Evolutionary conservation across 1,284 basidiomycete species (phyloP).

Genomic region (Polyporus tsugae): DNA sequence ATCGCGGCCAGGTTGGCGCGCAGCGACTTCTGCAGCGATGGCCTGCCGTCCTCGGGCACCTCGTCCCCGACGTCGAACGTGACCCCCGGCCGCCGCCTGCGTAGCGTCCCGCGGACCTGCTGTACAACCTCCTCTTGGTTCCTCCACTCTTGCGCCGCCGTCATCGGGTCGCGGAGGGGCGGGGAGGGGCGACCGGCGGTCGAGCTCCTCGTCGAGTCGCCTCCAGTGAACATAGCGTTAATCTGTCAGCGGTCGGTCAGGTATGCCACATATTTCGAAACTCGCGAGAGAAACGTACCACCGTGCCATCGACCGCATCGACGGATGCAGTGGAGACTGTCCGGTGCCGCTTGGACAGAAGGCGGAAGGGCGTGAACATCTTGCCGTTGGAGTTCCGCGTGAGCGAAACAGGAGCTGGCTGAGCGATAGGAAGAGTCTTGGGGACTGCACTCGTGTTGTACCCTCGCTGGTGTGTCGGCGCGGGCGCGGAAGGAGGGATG

Average conservation of each 20-base stretch:
- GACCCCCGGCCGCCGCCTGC: constrained; percentile 71
- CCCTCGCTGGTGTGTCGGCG: constrained; percentile 20
- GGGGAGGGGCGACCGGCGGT: constrained; percentile 64
- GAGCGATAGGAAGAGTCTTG: constrained; percentile 23
- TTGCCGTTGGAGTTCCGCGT: constrained; percentile 51
- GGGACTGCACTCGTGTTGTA: constrained; percentile 16
- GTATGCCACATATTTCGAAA: not conserved
- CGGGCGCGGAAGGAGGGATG: constrained; percentile 19
- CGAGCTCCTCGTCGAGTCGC: constrained; percentile 69
- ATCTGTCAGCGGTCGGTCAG: constrained; percentile 48
- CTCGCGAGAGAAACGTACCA: constrained; percentile 54
- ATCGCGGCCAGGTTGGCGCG: constrained; percentile 19
- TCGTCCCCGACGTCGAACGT: constrained; percentile 69
- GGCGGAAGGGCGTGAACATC: constrained; percentile 68
- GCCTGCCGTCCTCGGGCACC: constrained; percentile 31
- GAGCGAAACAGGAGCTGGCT: constrained; percentile 42
- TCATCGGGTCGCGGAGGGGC: constrained; percentile 64
- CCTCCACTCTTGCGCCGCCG: constrained; percentile 74
- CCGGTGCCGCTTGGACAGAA: constrained; percentile 66
- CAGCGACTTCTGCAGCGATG: constrained; percentile 29
- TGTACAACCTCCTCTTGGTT: constrained; percentile 54
- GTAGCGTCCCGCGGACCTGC: constrained; percentile 48
- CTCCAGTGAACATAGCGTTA: constrained; percentile 77
- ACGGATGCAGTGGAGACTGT: constrained; percentile 77
- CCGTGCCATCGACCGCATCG: constrained; percentile 79